Evolutionary conservation across 768 basidiomycete species (phyloP), one percentile per base, ranked within the genome.

Genomic region (Lentinus tigrinus): DNA sequence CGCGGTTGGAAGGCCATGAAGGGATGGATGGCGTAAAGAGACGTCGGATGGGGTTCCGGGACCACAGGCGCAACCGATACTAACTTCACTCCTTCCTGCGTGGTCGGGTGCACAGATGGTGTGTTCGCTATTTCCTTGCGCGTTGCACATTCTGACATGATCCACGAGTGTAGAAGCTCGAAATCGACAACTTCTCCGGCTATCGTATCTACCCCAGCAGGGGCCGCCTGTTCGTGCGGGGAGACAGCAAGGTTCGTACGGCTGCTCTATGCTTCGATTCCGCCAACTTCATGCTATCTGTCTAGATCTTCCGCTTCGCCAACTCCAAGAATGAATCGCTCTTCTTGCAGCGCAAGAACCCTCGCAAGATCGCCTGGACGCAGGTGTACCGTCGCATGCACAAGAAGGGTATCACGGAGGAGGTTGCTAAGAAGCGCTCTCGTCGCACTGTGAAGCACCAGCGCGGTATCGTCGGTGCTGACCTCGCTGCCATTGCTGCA

Each of bases 351-450:
- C 92, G 96, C 81, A 99, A 99, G 83, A 98, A 99, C 83, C 97
- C 97, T 52, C 93, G 97, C 73, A 98, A 98, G 86, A 95, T 98
- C 78, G 89, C 96, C 63, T 98, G 96, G 96, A 98, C 96, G 38
- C 77, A 81, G 68, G 85, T 90, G 61, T 96, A 91, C 84, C 90
- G 93, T 65, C 90, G 95, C 68, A 93, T 97, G 89, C 97, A 98
- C 87, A 97, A 96, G 87, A 99, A 99, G 88, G 97, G 97, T 75
- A 86, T 98, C 75, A 95, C 95, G 50, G 96, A 98, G 79, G 96
- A 98, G 78, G 91, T 95, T 52, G 94, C 95, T 70, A 99, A 98
- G 93, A 98, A 97, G 82, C 90, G 96, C 64, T 91, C 91, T 50
- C 91, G 95, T 77, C 88, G 89, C 77, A 94, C 93, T 63, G 93